Evolutionary conservation across 2,329 filamentous ascomycete genomes (phyloP), one percentile per base, ranked within the genome.

Genomic region (Colletotrichum cuscutae): DNA sequence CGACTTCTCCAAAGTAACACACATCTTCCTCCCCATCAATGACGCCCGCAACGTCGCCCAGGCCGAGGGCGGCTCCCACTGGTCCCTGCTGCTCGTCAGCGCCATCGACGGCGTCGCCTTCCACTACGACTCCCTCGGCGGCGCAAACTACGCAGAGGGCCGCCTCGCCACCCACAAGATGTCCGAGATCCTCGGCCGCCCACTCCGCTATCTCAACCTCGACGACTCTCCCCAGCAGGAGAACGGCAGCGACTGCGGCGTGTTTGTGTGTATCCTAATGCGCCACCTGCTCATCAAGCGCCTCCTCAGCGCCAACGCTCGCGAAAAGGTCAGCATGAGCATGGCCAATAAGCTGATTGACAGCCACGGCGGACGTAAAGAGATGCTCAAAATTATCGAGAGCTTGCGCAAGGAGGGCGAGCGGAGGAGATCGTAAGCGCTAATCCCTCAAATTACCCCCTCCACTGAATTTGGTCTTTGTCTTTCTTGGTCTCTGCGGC

Each of bases 201-300:
- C 87, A 5, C 84, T 97, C 22, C 87, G 91, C 24, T 98, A 97
- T 80, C 89, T 95, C 78, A 91, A 96, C 81, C 88, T 99, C 67
- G 87, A 92, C 0, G 96, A 98, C 79, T 93, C 91, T 11, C 97
- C 97, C 0, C 93, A 97, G 78, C 97, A 99, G 82, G 93, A 95
- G 77, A 98, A 98, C 77, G 91, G 93, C 30, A 96, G 90, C 79
- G 97, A 99, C 82, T 99, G 97, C 77, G 97, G 97, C 22, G 94
- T 99, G 1, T 98, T 95, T 81, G 97, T 99, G 3, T 98, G 97
- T 82, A 89, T 98, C 76, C 89, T 96, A 74, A 99, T 99, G 95
- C 91, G 95, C 61, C 94, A 98, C 83, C 85, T 99, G n/a, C 88
- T 99, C 22, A 87, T 98, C 63, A 95, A 95, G 83, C 88, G 94